Evolutionary conservation across 192 early-diverging fungal species (phyloP), one percentile per base, ranked within the genome.

Genomic region (Geranomyces variabilis): DNA sequence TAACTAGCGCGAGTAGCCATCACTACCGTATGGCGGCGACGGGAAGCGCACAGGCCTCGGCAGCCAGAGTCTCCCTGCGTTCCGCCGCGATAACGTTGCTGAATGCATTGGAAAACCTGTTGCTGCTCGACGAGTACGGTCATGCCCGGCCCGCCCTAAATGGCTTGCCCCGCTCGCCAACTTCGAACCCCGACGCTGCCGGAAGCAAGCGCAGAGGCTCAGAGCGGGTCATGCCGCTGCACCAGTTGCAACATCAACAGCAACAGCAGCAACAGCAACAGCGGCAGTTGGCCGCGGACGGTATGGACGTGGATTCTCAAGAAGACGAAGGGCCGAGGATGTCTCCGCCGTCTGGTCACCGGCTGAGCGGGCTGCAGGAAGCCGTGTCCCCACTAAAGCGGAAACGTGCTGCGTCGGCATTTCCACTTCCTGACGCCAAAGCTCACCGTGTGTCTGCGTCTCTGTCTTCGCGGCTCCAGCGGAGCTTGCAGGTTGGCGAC

Each of bases 351-450:
- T 41, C 36, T 41, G 36, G 3, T 41, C 36, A 41, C 3, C 36
- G 10, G 3, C 5, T 41, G 36, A 41, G 10, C 10, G 36, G 36
- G 51, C 51, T 53, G n/a, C n/a, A 53, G n/a, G 51, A 53, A 7
- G 51, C 51, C 51, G 24, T 53, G n/a, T 70, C 70, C 29, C 60
- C 70, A 1, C 28, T 72, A 44, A 72, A 72, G 49, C 59, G 70
- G 12, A 72, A 72, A 28, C 60, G 60, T 15, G 63, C 63, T 21
- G 69, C 51, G 0, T 60, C 41, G 21, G 59, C 28, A 8, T 53
- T 72, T 21, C 48, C 63, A 8, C 33, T 72, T 22, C 70, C 70
- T 14, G 62, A 72, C 31, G 60, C 70, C n/a, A 72, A 72, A 51
- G 63, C 70, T 22, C 61, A 49, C 19, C 70, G 70, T 24, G 19